Evolutionary conservation across 2,329 filamentous ascomycete genomes (phyloP).

Genomic region (Alternaria metachromatica): DNA sequence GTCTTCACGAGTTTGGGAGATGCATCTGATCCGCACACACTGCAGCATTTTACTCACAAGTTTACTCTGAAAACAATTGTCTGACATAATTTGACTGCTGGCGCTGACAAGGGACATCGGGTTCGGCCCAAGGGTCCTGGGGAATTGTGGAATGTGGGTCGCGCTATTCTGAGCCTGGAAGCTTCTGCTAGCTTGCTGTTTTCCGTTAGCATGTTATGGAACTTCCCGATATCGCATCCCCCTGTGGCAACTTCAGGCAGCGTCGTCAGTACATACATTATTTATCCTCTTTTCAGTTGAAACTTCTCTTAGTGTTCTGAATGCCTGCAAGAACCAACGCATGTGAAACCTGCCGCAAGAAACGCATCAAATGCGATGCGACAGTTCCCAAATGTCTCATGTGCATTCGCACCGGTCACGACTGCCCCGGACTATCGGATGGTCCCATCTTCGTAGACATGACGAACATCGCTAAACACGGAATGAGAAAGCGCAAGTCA

Average conservation of each 20-base stretch:
- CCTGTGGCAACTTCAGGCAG: not conserved
- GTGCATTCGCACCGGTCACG: constrained; percentile 30
- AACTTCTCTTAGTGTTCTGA: not conserved
- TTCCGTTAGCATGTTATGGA: not conserved
- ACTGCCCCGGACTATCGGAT: constrained; percentile 34
- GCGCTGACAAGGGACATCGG: not conserved
- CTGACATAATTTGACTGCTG: not conserved
- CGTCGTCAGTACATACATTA: not conserved
- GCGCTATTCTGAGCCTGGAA: not conserved
- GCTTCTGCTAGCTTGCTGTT: not conserved
- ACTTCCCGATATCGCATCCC: not conserved
- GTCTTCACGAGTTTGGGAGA: not conserved
- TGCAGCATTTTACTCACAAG: not conserved
- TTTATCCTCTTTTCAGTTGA: not conserved
- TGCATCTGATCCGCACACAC: not conserved
- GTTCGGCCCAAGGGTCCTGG: not conserved
- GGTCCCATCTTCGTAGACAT: constrained; percentile 43
- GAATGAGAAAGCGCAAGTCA: constrained; percentile 19
- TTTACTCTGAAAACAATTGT: not conserved
- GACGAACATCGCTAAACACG: constrained; percentile 22
- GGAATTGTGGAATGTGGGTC: not conserved
- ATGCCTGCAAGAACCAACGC: constrained; percentile 38
- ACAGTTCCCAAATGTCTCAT: constrained; percentile 40
- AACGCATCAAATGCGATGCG: constrained; percentile 43
- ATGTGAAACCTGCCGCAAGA: constrained; percentile 38